Percentiles rank a stretch among this genome's conserved stretches.
Evolutionary conservation across 345 rosid species (phyloP).

Genomic region (Arabidopsis thaliana): TAIR10.1 NC_003070.9:1634001-1634500

Average conservation of each 20-base stretch:
- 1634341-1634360: conserved; percentile 19
- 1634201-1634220: conserved; percentile 18
- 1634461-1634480: conserved; percentile 1
- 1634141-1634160: conserved; percentile 11
- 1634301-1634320: conserved; percentile 11
- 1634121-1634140: conserved; percentile 17
- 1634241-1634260: not conserved
- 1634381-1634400: conserved; percentile 4
- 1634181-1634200: conserved; percentile 22
- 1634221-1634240: not conserved
- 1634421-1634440: conserved; percentile 14
- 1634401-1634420: not conserved
- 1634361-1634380: conserved; percentile 15
- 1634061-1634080: conserved; percentile 97
- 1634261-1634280: conserved; percentile 14
- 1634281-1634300: conserved; percentile 9
- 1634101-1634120: conserved; percentile 32
- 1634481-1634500: conserved; percentile 1
- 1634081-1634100: conserved; percentile 98
- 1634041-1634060: conserved; percentile 99
- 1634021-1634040: conserved; percentile 95
- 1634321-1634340: not conserved
- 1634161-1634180: not conserved
- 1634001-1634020: conserved; percentile 97
- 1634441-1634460: conserved; percentile 28